These are phyloP conservation scores for Phytophthora uliginosa DNA, from an alignment of 352 stramenopile species.

Conservation along the genomic window DNA sequence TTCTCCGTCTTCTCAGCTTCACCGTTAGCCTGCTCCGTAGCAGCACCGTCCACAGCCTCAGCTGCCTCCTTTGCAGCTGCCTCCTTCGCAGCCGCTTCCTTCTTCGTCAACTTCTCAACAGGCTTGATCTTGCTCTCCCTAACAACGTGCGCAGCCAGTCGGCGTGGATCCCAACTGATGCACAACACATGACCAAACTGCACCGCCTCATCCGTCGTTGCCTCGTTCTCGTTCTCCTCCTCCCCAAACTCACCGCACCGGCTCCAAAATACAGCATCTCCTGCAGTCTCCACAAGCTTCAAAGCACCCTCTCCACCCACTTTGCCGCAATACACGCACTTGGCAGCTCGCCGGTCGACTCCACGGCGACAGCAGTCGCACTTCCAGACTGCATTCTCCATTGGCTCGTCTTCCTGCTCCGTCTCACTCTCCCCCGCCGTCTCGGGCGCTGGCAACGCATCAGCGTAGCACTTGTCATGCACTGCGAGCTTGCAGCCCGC, in stretches of 20 bases:
- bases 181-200: conserved; percentile 60
- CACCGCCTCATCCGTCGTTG: background rate
- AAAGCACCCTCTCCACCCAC: conserved; percentile 28
- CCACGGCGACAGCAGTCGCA: conserved; percentile 54
- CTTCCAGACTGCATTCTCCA: conserved; percentile 31
- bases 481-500: conserved; percentile 40
- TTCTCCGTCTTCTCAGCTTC: conserved; percentile 15
- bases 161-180: conserved; percentile 57
- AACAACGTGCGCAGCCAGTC: conserved; percentile 32
- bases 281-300: conserved; percentile 38
- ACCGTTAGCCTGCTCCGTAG: background rate
- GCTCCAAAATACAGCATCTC: conserved; percentile 31
- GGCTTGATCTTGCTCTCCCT: conserved; percentile 35
- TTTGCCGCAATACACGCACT: conserved; percentile 62
- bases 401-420: background rate
- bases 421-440: background rate
- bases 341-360: conserved; percentile 19
- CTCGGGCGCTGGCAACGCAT: conserved; percentile 1
- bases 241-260: conserved; percentile 6
- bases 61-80: background rate
- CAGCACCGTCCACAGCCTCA: background rate
- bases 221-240: conserved; percentile 3
- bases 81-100: conserved; percentile 20
- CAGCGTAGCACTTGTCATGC: conserved; percentile 49
- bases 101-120: conserved; percentile 25